Conservation (phyloP, 1,139 yeast genomes). For the Candida sp. region DNA sequence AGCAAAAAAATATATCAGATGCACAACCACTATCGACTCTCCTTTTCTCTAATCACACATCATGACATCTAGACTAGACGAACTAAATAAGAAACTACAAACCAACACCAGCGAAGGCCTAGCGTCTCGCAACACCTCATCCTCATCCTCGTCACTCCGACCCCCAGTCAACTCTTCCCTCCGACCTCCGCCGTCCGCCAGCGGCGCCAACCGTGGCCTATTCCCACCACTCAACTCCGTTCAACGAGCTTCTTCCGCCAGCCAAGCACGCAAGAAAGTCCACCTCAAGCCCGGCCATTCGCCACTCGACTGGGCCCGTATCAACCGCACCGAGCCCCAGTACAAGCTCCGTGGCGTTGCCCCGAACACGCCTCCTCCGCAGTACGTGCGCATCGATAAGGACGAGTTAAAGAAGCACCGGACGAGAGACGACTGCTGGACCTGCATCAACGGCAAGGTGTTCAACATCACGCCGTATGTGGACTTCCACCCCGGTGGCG, state of each 20-base stretch:
- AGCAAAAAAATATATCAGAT: too few relatives aligned
- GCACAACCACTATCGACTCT: background rate
- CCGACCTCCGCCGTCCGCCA: conserved; percentile 5
- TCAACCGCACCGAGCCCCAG: conserved; percentile 39
- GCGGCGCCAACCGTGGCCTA: conserved; percentile 13
- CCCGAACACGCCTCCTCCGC: conserved; percentile 46
- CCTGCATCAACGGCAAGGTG: conserved; percentile 78
- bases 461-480: conserved; percentile 86
- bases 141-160: background rate
- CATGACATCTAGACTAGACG: conserved; percentile 12
- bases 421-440: conserved; percentile 78
- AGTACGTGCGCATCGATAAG: conserved; percentile 54
- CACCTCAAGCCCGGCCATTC: conserved; percentile 79
- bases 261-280: conserved; percentile 53
- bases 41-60: background rate
- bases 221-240: conserved; percentile 47
- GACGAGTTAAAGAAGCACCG: conserved; percentile 68
- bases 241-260: conserved; percentile 32
- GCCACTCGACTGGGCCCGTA: conserved; percentile 84
- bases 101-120: conserved; percentile 4
- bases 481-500: conserved; percentile 94
- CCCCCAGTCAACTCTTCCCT: conserved; percentile 3
- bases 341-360: conserved; percentile 43
- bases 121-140: conserved; percentile 3
- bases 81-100: conserved; percentile 9